Conservation (phyloP, 108 stramenopile species). For the Nitzschia sp. region DNA sequence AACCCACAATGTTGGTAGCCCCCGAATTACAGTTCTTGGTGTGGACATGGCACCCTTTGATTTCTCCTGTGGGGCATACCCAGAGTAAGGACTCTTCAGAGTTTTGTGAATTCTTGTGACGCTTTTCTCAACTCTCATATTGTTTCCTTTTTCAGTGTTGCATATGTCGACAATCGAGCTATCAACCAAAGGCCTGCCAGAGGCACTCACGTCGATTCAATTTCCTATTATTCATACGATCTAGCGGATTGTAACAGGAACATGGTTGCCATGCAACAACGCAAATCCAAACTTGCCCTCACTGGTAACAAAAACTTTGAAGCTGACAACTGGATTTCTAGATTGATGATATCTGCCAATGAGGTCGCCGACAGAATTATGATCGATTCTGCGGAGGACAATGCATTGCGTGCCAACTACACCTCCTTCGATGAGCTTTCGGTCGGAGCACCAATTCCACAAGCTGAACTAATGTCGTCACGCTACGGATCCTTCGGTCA, state of each 20-base stretch:
- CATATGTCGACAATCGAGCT: conserved; percentile 36
- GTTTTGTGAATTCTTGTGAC: no score
- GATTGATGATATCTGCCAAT: conserved; percentile 33
- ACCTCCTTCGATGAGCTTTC: conserved; percentile 15
- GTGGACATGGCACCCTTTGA: conserved; percentile 69
- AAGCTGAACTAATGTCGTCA: conserved; percentile 54
- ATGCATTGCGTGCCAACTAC: conserved; percentile 37
- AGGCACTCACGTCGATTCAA: conserved; percentile 75
- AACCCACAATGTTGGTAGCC: conserved; percentile 75
- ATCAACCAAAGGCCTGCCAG: conserved; percentile 32
- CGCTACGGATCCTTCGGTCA: conserved; percentile 45
- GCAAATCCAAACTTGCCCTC: conserved; percentile 64
- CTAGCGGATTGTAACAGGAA: conserved; percentile 60
- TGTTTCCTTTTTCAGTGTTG: conserved; percentile 20
- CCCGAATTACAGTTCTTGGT: conserved; percentile 63
- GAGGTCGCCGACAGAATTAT: conserved; percentile 48
- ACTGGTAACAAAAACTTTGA: conserved; percentile 48
- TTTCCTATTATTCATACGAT: conserved; percentile 77
- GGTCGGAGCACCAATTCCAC: conserved; percentile 26
- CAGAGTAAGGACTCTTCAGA: conserved; percentile 6
- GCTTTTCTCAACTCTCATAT: no score
- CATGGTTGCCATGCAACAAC: conserved; percentile 56
- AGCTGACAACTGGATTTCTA: conserved; percentile 57
- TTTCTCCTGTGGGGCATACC: conserved; percentile 27
- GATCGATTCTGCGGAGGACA: conserved; percentile 53